Conservation (phyloP, 805 yeast genomes). For the Myxozyma lipomycoides region DNA sequence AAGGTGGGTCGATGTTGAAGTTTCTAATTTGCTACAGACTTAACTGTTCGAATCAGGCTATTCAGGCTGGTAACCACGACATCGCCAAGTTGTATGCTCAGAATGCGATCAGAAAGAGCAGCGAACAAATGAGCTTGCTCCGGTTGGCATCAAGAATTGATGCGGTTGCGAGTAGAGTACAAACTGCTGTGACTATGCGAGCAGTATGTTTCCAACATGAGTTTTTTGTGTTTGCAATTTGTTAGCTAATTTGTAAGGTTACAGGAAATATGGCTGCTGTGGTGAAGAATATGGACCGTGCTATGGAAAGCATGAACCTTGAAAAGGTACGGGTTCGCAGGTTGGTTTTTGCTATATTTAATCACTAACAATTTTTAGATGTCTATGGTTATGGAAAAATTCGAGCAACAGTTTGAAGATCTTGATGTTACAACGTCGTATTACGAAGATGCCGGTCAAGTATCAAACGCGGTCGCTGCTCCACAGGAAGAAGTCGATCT, state of each 20-base stretch:
- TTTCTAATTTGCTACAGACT: neutral
- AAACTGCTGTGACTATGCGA: conserved; percentile 97
- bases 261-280: conserved; percentile 92
- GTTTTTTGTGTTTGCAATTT: neutral
- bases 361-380: conserved; percentile 40
- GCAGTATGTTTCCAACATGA: conserved; percentile 17
- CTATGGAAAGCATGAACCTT: conserved; percentile 90
- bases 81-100: conserved; percentile 93
- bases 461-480: conserved; percentile 80
- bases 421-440: conserved; percentile 89
- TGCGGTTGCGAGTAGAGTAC: conserved; percentile 92
- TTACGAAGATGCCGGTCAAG: conserved; percentile 85
- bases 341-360: neutral
- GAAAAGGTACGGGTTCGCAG: conserved; percentile 49
- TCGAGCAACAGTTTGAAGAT: conserved; percentile 94
- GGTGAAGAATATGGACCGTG: conserved; percentile 93
- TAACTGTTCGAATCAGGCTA: conserved; percentile 44
- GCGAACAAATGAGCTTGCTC: conserved; percentile 76
- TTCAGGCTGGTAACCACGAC: conserved; percentile 80
- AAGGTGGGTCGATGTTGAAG: conserved; percentile 41
- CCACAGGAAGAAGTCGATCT: conserved; percentile 95
- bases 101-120: conserved; percentile 87
- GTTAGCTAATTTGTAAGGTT: conserved; percentile 46
- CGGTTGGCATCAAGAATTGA: conserved; percentile 86
- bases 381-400: conserved; percentile 93